Percentiles rank a stretch among this genome's conserved stretches.
Conservation (phyloP, 1,139 yeast species). For the Pichiaceae sp. region DNA sequence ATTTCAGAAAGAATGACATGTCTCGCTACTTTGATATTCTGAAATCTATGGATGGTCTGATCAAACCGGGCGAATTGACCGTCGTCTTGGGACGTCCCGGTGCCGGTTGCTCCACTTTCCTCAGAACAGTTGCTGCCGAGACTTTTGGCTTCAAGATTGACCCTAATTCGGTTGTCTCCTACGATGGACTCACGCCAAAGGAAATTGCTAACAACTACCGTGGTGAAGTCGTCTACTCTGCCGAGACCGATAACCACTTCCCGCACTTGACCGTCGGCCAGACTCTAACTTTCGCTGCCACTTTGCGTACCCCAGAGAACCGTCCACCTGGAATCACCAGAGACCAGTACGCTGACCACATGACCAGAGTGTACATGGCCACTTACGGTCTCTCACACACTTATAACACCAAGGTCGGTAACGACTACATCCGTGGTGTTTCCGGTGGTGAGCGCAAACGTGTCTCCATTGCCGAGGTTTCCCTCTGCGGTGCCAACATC, state of each 20-base stretch:
- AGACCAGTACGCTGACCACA: conserved; percentile 48
- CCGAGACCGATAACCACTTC: conserved; percentile 65
- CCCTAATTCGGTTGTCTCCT: conserved; percentile 33
- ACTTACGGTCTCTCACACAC: conserved; percentile 61
- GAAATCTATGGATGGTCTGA: conserved; percentile 59
- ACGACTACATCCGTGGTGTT: conserved; percentile 37
- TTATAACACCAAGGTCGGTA: conserved; percentile 34
- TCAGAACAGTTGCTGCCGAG: conserved; percentile 61
- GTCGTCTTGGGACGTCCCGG: conserved; percentile 83
- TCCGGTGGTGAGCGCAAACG: conserved; percentile 42
- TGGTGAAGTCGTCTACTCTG: conserved; percentile 67
- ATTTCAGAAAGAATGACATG: conserved; percentile 9
- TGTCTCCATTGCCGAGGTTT: conserved; percentile 48
- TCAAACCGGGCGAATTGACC: conserved; percentile 66
- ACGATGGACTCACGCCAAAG: conserved; percentile 39
- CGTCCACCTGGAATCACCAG: conserved; percentile 53
- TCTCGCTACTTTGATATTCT: conserved; percentile 44
- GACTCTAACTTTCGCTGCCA: conserved; percentile 58
- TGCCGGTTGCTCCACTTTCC: conserved; percentile 74
- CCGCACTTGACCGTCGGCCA: conserved; percentile 69
- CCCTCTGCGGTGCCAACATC: conserved; percentile 42
- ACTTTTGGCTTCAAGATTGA: conserved; percentile 65
- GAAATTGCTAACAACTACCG: conserved; percentile 46
- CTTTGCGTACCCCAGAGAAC: conserved; percentile 57
- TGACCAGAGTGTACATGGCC: conserved; percentile 63